Percentiles rank a stretch among this genome's conserved stretches.
Evolutionary conservation across 768 basidiomycete species (phyloP).

Genomic region (Agrocybe pediades): DNA sequence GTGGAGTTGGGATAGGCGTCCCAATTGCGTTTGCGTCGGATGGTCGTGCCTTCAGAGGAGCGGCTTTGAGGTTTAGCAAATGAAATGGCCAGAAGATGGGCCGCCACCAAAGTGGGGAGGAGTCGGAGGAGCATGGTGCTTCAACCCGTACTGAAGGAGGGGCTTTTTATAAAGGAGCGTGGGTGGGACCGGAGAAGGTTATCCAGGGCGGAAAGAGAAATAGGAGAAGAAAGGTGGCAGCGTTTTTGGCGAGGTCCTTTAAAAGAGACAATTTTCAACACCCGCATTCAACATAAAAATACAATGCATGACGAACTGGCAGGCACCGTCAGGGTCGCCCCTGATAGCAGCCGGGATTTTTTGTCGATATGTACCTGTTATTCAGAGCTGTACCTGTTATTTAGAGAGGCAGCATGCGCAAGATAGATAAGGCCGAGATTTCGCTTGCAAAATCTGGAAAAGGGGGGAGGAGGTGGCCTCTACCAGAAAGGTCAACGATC

Average conservation of each 20-base stretch:
- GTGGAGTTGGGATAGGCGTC: conserved; percentile 17
- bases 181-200: background rate
- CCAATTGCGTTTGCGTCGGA: conserved; percentile 16
- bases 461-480: background rate
- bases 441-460: background rate
- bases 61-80: conserved; percentile 1
- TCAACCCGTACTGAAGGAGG: conserved; percentile 12
- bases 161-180: conserved; percentile 12
- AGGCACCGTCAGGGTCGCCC: background rate
- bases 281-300: conserved; percentile 7
- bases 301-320: conserved; percentile 11
- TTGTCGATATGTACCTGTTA: no score
- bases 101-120: background rate
- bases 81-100: conserved; percentile 3
- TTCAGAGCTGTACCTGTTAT: no score
- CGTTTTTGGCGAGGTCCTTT: background rate
- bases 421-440: no score
- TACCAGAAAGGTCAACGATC: background rate
- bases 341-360: no score
- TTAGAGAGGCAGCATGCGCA: background rate
- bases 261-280: conserved; percentile 1
- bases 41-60: background rate
- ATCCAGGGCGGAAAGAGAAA: conserved; percentile 3
- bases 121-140: conserved; percentile 11
- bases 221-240: conserved; percentile 1